phyloP scores from a whole-genome alignment of 2,329 filamentous ascomycete species.

The Clonostachys rhizophaga region DNA sequence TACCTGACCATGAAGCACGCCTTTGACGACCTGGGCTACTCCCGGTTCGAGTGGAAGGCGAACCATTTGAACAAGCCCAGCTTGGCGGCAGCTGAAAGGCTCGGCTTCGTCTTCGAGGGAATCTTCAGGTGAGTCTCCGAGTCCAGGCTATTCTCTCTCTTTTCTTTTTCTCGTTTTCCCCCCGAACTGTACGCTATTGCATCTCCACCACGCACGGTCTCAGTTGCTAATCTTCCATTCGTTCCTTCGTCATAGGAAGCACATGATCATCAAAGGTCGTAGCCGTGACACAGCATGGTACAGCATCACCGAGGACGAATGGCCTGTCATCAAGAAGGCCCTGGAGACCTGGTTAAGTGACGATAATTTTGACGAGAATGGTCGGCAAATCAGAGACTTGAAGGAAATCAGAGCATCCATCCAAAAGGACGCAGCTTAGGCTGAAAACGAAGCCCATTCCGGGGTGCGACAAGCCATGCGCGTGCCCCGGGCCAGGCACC shows the following conservation, averaged over 20 bases:
- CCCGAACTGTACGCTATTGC: not conserved
- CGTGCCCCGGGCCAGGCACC: too few relatives aligned
- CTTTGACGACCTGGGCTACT: constrained; percentile 45
- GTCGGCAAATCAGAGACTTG: constrained; percentile 42
- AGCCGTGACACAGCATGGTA: constrained; percentile 58
- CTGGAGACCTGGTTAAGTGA: constrained; percentile 50
- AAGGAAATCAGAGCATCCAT: constrained; percentile 18
- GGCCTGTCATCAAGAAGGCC: constrained; percentile 37
- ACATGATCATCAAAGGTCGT: constrained; percentile 53
- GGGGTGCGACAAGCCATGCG: too few relatives aligned
- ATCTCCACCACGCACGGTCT: not conserved
- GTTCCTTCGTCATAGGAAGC: constrained; percentile 28
- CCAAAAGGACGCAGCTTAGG: too few relatives aligned
- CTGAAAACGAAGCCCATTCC: too few relatives aligned
- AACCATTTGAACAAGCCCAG: constrained; percentile 51
- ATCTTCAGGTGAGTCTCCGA: constrained; percentile 36
- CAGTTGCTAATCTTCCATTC: too few relatives aligned
- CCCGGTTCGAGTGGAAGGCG: constrained; percentile 62
- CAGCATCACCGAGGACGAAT: constrained; percentile 54
- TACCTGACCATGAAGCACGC: constrained; percentile 49
- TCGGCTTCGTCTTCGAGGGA: constrained; percentile 58
- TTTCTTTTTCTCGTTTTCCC: too few relatives aligned
- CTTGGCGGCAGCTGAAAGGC: constrained; percentile 44
- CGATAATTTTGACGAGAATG: constrained; percentile 50
- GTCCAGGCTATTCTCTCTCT: too few relatives aligned